Percentiles rank a stretch among this genome's conserved stretches.
phyloP scores from a whole-genome alignment of 2,329 filamentous ascomycete species.

The Epichloe uncinata region DNA sequence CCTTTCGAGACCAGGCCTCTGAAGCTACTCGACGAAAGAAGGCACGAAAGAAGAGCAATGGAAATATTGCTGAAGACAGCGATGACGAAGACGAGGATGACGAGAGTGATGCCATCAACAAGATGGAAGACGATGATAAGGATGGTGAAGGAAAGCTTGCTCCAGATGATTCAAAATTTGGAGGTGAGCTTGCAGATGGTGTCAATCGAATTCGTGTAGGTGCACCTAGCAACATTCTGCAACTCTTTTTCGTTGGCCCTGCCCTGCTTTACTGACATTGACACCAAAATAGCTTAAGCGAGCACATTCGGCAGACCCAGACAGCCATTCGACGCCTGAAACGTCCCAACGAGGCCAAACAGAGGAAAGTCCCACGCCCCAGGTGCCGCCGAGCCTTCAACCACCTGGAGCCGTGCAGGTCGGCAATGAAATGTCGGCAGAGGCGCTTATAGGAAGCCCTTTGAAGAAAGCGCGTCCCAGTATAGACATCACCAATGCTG shows the following conservation, averaged over 20 bases:
- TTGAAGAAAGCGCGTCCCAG: slow-evolving; percentile 64
- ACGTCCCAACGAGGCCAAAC: slow-evolving; percentile 24
- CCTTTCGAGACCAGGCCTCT: slow-evolving; percentile 62
- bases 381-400: slow-evolving; percentile 4
- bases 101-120: slow-evolving; percentile 45
- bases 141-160: slow-evolving; percentile 45
- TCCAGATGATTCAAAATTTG: slow-evolving; percentile 58
- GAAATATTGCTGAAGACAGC: slow-evolving; percentile 58
- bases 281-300: slow-evolving; percentile 56
- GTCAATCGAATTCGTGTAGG: slow-evolving; percentile 70
- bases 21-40: slow-evolving; percentile 42
- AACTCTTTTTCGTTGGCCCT: neutral
- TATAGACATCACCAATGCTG: slow-evolving; percentile 17
- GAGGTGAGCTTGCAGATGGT: slow-evolving; percentile 65
- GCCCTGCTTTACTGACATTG: slow-evolving; percentile 6
- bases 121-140: slow-evolving; percentile 54
- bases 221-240: slow-evolving; percentile 2
- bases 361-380: slow-evolving; percentile 29
- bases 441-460: slow-evolving; percentile 48
- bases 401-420: slow-evolving; percentile 16
- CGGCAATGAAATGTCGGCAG: slow-evolving; percentile 19
- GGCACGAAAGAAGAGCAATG: slow-evolving; percentile 49
- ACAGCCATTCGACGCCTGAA: slow-evolving; percentile 27
- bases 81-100: slow-evolving; percentile 63
- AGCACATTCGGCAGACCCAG: slow-evolving; percentile 60